A percentile compares a stretch with the other conserved stretches of the same genome.
Evolutionary conservation across 2,329 filamentous ascomycete species (phyloP).

Genomic region (Canariomyces notabilis): DNA sequence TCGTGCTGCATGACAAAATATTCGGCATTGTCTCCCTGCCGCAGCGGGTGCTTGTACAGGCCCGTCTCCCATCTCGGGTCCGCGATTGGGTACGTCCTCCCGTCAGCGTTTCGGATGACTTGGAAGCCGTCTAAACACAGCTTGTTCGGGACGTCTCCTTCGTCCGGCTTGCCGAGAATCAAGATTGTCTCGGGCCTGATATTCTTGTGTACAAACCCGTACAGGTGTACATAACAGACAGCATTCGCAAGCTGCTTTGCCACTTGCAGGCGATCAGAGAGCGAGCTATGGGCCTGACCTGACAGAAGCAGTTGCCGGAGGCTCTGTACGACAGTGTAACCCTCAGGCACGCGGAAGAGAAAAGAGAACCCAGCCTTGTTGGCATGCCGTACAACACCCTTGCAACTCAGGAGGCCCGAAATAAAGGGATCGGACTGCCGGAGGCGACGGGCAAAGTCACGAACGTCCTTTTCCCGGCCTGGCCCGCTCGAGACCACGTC

Average conservation of each 20-base stretch:
- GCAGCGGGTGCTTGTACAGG: conserved; percentile 8
- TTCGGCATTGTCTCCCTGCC: conserved; percentile 6
- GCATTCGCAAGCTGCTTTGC: conserved; percentile 1
- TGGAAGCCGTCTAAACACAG: no score
- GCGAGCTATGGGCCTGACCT: no score
- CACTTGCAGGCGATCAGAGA: background rate
- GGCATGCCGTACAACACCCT: background rate
- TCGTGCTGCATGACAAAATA: conserved; percentile 36
- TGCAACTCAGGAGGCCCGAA: background rate
- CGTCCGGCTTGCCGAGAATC: background rate
- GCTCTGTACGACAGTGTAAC: no score
- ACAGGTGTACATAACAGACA: conserved; percentile 7
- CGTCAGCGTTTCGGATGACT: no score
- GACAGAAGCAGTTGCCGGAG: no score
- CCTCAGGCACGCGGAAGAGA: no score
- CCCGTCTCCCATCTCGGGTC: conserved; percentile 2
- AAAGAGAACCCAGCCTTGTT: no score
- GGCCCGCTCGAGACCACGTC: no score
- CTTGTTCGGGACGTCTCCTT: background rate
- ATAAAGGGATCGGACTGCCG: background rate
- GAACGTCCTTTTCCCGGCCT: background rate
- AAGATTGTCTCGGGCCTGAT: conserved; percentile 9
- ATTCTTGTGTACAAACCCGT: conserved; percentile 12
- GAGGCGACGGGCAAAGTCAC: background rate
- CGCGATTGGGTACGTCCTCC: background rate